A percentile compares a stretch with the other conserved stretches of the same genome.
Evolutionary conservation across 208 protist species (phyloP).

Genomic region (Wallacemonas rigidus): DNA sequence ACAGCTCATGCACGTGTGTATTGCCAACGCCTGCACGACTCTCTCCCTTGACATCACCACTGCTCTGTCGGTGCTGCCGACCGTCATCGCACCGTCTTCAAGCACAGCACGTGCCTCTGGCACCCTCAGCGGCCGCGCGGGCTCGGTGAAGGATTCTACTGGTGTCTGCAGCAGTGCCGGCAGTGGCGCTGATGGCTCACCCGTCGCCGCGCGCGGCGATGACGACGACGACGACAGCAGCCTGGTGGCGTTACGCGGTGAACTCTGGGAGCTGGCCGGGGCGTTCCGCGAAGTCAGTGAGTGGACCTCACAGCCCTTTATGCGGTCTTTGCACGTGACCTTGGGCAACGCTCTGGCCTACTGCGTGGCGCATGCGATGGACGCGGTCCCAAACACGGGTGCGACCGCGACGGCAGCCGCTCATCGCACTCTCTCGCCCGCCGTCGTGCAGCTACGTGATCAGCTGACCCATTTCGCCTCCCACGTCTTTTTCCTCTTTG

Average conservation of each 20-base stretch:
- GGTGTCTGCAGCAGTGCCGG: too few species aligned
- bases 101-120: too few species aligned
- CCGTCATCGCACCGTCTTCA: not conserved
- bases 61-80: constrained; percentile 50
- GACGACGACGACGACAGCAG: constrained; percentile 11
- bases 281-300: constrained; percentile 9
- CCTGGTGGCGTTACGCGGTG: constrained; percentile 2
- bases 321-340: constrained; percentile 14
- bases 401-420: constrained; percentile 9
- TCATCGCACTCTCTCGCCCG: not conserved
- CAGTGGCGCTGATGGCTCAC: not conserved
- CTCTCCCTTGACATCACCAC: constrained; percentile 57
- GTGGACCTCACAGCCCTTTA: constrained; percentile 14
- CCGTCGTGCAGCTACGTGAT: constrained; percentile 31
- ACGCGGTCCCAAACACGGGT: constrained; percentile 1
- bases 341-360: not conserved
- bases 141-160: too few species aligned
- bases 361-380: constrained; percentile 14
- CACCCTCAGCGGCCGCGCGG: too few species aligned
- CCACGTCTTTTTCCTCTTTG: constrained; percentile 43
- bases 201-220: not conserved
- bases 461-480: constrained; percentile 37
- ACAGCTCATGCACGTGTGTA: constrained; percentile 78
- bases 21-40: constrained; percentile 69
- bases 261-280: constrained; percentile 1